phyloP scores from a whole-genome alignment of 2,329 filamentous ascomycete species.

The Phaeosphaeriaceae sp. region DNA sequence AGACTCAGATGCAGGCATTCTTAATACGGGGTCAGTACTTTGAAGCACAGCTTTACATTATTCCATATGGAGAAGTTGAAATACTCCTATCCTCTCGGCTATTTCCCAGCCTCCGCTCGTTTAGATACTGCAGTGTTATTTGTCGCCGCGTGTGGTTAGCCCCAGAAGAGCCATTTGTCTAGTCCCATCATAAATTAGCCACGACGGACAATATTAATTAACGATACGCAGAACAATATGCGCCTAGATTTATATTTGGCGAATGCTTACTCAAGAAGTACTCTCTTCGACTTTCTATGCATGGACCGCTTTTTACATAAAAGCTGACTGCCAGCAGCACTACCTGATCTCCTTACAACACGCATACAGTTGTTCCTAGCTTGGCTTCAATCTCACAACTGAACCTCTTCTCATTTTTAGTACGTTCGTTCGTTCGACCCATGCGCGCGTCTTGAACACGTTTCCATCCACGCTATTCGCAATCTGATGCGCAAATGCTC shows the following conservation, averaged over 20 bases:
- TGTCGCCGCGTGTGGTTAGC: background rate
- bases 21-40: too few species aligned
- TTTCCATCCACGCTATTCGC: too few species aligned
- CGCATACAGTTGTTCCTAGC: too few species aligned
- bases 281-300: background rate
- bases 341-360: too few species aligned
- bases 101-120: background rate
- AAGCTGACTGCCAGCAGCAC: background rate
- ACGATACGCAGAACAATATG: background rate
- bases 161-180: background rate
- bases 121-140: background rate
- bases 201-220: background rate
- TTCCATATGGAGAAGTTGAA: too few species aligned
- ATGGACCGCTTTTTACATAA: background rate
- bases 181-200: background rate
- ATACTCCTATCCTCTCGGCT: background rate
- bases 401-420: too few species aligned
- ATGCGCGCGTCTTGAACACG: too few species aligned
- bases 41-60: too few species aligned
- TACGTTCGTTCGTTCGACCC: too few species aligned
- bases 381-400: too few species aligned
- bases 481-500: too few species aligned
- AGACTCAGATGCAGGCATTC: too few species aligned
- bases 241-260: background rate
- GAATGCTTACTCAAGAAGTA: background rate